Evolutionary conservation across 352 stramenopile species (phyloP).

Genomic region (Globisporangium cystogenes): DNA sequence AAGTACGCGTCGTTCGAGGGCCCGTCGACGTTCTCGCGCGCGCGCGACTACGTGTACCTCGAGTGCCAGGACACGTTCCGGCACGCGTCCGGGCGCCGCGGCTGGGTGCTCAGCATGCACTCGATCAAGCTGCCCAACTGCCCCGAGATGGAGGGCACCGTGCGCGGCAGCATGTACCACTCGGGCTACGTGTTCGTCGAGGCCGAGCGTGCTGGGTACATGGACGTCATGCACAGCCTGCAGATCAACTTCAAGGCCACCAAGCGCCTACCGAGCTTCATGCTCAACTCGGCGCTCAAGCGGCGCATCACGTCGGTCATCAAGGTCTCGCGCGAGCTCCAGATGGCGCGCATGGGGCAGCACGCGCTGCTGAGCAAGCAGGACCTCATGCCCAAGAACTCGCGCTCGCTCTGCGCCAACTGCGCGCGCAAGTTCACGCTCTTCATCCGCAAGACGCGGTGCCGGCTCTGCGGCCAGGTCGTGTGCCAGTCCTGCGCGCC

Average conservation of each 20-base stretch:
- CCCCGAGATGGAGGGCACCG: constrained; percentile 60
- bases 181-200: constrained; percentile 79
- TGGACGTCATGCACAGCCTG: constrained; percentile 84
- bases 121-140: constrained; percentile 77
- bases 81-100: constrained; percentile 55
- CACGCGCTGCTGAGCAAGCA: constrained; percentile 56
- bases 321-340: constrained; percentile 59
- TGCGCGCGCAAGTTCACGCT: constrained; percentile 69
- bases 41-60: constrained; percentile 66
- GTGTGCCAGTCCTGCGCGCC: constrained; percentile 69
- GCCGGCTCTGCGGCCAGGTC: constrained; percentile 67
- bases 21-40: constrained; percentile 45
- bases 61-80: constrained; percentile 81
- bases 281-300: constrained; percentile 62
- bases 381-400: constrained; percentile 64
- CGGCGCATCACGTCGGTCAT: constrained; percentile 59
- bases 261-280: constrained; percentile 50
- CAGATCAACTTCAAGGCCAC: constrained; percentile 85
- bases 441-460: constrained; percentile 67
- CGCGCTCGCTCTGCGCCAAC: constrained; percentile 41
- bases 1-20: constrained; percentile 70
- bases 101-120: constrained; percentile 80
- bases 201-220: constrained; percentile 62
- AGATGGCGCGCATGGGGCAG: constrained; percentile 44
- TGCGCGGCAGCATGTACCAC: constrained; percentile 79